Evolutionary conservation across 257 asterid species (phyloP).

Genomic region (Petrea volubilis): DNA sequence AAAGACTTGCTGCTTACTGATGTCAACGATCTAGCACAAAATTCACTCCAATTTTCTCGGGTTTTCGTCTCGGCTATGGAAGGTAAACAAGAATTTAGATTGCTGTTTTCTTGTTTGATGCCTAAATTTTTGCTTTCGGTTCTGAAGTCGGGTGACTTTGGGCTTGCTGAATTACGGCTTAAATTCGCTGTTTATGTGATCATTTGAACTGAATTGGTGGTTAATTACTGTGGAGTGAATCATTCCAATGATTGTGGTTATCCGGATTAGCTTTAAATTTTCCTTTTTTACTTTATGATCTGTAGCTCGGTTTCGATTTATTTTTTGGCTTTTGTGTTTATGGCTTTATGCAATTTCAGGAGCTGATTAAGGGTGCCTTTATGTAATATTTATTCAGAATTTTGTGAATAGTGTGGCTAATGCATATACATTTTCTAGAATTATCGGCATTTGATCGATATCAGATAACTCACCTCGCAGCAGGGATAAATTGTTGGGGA

Average conservation of each 20-base stretch:
- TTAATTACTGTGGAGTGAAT: background rate
- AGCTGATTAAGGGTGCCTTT: background rate
- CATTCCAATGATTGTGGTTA: background rate
- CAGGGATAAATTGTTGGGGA: background rate
- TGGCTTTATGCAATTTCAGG: background rate
- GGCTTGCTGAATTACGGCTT: background rate
- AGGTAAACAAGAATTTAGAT: constrained; percentile 22
- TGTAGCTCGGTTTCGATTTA: background rate
- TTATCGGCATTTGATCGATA: too few relatives aligned
- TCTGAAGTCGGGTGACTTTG: constrained; percentile 6
- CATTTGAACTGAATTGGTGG: background rate
- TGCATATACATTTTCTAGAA: too few relatives aligned
- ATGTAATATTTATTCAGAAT: background rate
- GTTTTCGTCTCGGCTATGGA: constrained; percentile 12
- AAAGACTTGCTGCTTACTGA: background rate
- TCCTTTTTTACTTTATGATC: background rate
- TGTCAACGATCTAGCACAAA: constrained; percentile 22
- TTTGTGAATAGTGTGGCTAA: too few relatives aligned
- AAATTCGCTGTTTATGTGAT: background rate
- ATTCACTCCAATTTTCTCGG: too few relatives aligned
- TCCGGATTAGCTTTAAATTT: background rate
- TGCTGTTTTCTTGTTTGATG: background rate
- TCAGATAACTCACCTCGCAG: background rate
- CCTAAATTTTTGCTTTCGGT: background rate
- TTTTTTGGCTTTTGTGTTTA: background rate